Evolutionary conservation across 371 early-diverging fungal genomes (phyloP), one percentile per base, ranked within the genome.

Genomic region (Mucor plumbeus): DNA sequence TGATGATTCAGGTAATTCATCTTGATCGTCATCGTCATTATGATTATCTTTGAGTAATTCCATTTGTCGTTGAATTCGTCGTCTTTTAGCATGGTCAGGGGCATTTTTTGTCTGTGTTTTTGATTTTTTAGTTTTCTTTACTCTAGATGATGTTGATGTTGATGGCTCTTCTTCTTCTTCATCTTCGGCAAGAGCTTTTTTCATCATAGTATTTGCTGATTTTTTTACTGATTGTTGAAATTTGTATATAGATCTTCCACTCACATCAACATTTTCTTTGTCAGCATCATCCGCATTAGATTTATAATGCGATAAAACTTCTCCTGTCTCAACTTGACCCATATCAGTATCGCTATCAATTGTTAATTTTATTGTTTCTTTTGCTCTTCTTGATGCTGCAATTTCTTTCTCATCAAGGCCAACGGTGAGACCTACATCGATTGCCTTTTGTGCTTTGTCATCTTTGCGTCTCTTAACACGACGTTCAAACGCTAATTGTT

Each of bases 171-270:
- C 63, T 56, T 71, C 62, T 13, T 31, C 59, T 15, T 56, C 50
- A 53, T 35, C 63, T 10, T 61, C 67, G 6, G 7, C 60, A 41
- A 74, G 61, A 1, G 76, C 78, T 43, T 75, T 80, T 55, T 78
- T 76, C 72, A 80, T 74, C 74, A 80, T 73, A n/a, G 67, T 69
- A 15, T 68, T 68, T 15, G 63, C 53, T 11, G 71, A 64, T 39
- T 75, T 79, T 19, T 70, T 79, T 9, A 68, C 48, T 14, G 38
- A 35, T 9, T 61, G 58, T 11, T 65, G 65, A 44, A 83, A 80
- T n/a, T 69, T 71, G 64, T 75, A 83, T 31, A 83, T 74, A 2
- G 68, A 58, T 40, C 72, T 65, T 17, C 83, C 83, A 26, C 65
- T 70, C n/a, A 68, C 59, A 61, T 75, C 80, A 31, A 64, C 65